Evolutionary conservation across 768 basidiomycete genomes (phyloP).

Genomic region (Termitomyces sp.): DNA sequence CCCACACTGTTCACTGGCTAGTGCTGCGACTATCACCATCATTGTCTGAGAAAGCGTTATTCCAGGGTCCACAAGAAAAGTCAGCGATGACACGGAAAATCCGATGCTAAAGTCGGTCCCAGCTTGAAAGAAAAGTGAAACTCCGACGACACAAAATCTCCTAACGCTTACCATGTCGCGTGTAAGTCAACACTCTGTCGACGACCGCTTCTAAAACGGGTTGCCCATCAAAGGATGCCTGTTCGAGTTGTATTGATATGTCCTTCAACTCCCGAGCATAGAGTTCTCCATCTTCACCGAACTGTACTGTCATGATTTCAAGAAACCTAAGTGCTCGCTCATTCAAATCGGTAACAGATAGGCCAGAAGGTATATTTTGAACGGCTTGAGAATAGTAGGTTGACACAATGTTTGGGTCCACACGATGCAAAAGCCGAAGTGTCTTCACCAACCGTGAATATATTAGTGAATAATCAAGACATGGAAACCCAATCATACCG

Average conservation of each 20-base stretch:
- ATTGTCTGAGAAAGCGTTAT: slow-evolving; percentile 45
- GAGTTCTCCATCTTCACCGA: slow-evolving; percentile 44
- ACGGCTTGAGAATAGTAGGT: slow-evolving; percentile 45
- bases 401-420: slow-evolving; percentile 55
- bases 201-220: slow-evolving; percentile 51
- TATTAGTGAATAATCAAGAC: neutral
- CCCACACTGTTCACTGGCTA: slow-evolving; percentile 57
- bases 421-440: slow-evolving; percentile 45
- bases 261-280: slow-evolving; percentile 51
- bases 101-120: slow-evolving; percentile 32
- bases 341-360: slow-evolving; percentile 30
- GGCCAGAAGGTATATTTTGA: slow-evolving; percentile 26
- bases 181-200: slow-evolving; percentile 44
- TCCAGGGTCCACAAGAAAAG: slow-evolving; percentile 34
- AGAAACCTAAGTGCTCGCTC: slow-evolving; percentile 41
- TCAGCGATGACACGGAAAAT: slow-evolving; percentile 39
- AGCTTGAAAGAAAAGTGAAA: slow-evolving; percentile 23
- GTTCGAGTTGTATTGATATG: slow-evolving; percentile 33
- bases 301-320: slow-evolving; percentile 47
- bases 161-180: slow-evolving; percentile 40
- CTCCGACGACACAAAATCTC: neutral
- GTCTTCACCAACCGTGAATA: slow-evolving; percentile 40
- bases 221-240: slow-evolving; percentile 21
- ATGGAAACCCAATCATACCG: slow-evolving; percentile 32
- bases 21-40: slow-evolving; percentile 62